Evolutionary conservation across 352 stramenopile species (phyloP), one percentile per base, ranked within the genome.

Genomic region (Plasmopara muralis): DNA sequence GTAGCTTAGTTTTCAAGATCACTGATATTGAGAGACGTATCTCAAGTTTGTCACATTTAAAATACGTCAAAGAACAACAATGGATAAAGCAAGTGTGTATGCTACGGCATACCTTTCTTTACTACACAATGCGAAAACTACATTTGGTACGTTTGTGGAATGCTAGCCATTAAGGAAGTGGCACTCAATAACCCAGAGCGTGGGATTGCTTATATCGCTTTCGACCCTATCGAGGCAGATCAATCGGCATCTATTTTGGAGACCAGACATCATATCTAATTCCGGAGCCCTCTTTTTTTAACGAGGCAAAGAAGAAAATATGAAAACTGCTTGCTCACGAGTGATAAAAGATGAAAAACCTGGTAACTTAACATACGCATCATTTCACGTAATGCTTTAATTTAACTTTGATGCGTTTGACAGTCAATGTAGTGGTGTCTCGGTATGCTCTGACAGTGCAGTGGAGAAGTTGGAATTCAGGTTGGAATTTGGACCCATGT

Each of bases 51-150:
- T 35, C 77, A 51, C 29, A 88, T n/a, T 39, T 86, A 68, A 58
- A 88, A 18, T 25, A 25, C 77, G 74, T 7, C 74, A 72, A 9
- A 88, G 62, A 31, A 88, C 85, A 8, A 75, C 50, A 0, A 70
- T 88, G 41, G 85, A 74, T 2, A 74, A 74, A 9, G 77, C 77
- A 18, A 88, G 55, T 4, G 73, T 88, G 55, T 85, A 88, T 14
- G 63, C 29, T 41, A 80, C 62, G 25, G 35, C 57, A 20, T 73
- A 61, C 9, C 50, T 74, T 29, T 68, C 68, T 1, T 47, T 71
- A 40, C 20, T 25, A 86, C 14, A 85, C 62, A 0, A 74, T 62
- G 4, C 47, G 53, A 6, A 88, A 42, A 31, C 86, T 76, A 20
- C 70, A 85, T 47, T 81, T 79, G n/a, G 42, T 47, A 88, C 2